Evolutionary conservation across 2,329 filamentous ascomycete species (phyloP).

Genomic region (Calycina herbarum): DNA sequence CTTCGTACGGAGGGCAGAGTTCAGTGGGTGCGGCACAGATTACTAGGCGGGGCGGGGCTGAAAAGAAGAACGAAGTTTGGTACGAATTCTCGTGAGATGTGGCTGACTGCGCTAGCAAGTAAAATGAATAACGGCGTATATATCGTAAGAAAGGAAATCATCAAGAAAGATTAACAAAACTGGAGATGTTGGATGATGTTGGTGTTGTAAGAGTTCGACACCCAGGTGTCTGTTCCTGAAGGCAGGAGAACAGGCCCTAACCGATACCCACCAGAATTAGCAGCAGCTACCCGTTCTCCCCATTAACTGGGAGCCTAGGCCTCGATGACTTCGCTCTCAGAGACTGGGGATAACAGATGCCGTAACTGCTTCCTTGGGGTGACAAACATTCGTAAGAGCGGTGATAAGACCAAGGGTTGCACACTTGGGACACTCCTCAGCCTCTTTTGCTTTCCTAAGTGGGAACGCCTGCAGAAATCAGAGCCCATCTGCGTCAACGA

Average conservation of each 20-base stretch:
- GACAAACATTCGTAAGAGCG: neutral
- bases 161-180: neutral
- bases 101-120: conserved; percentile 13
- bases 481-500: neutral
- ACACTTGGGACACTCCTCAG: neutral
- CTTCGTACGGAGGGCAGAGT: conserved; percentile 18
- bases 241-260: neutral
- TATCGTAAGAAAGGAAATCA: neutral
- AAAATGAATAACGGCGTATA: conserved; percentile 2
- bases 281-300: neutral
- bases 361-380: neutral
- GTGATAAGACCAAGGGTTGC: neutral
- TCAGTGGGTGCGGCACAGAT: conserved; percentile 16
- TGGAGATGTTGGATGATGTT: neutral
- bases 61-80: conserved; percentile 9
- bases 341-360: neutral
- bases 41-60: conserved; percentile 18
- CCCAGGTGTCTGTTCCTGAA: conserved; percentile 1
- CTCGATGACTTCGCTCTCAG: neutral
- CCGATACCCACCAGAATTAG: neutral
- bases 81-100: conserved; percentile 8
- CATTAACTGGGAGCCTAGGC: neutral
- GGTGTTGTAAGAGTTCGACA: conserved; percentile 1
- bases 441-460: neutral
- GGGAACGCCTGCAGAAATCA: neutral